Evolutionary conservation across 306 rosid genomes (phyloP), one percentile per base, ranked within the genome.

Genomic region (Cicer judaicum): DNA sequence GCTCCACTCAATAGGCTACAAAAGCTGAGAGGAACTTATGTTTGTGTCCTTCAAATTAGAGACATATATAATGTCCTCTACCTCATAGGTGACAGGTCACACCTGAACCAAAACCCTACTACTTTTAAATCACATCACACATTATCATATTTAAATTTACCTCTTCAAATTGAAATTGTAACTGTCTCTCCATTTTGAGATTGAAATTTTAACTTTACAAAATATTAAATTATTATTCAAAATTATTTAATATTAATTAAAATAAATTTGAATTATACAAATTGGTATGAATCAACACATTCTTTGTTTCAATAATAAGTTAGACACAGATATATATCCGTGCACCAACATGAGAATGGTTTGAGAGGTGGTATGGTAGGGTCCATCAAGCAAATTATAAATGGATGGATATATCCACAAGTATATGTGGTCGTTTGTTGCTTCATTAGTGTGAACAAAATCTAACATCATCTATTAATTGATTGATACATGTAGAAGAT

Each of bases 401-500:
- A 64, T 54, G 68, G 73, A 64, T 64, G 49, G 36, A 73, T 59
- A 56, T 36, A 44, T 8, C 57, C 47, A 75, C 61, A 79, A 60
- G 67, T 43, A 53, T 59, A 7, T 59, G 65, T 64, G 81, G 88
- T 77, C 84, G 76, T 62, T 42, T 54, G 36, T 52, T 64, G 80
- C 82, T 85, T 84, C 86, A 24, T 67, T 80, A 77, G 88, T 81
- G 88, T 81, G 84, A 89, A 86, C 93, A 90, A 80, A 88, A 85
- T 86, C 93, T 70, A 88, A 84, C 89, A 88, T 81, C 91, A 82
- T 61, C 78, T 29, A 60, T 60, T 59, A 85, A 79, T 66, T 68
- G 67, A 62, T 64, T 10, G 40, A 64, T 70, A 55, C 78, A 68
- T 48, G 29, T 74, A 54, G 10, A 41, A 64, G 8, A 19, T 59